These are phyloP conservation scores for Cyberlindnera sargentensis DNA, from an alignment of 805 yeast species.

Conservation along the genomic window DNA sequence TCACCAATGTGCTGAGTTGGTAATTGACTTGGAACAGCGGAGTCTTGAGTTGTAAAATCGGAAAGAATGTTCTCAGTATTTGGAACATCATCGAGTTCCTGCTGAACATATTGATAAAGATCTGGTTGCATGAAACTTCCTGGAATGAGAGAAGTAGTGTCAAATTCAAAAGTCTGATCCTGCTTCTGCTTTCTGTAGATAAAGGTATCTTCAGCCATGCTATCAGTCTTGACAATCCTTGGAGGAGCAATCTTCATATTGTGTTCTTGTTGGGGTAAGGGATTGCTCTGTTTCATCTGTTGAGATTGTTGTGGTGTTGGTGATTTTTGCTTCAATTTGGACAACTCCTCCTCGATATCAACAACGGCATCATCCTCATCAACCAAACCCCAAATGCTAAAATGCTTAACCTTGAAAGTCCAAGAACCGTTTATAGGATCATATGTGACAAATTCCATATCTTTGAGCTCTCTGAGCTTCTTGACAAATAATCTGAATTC, in stretches of 20 bases:
- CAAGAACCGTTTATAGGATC: constrained; percentile 69
- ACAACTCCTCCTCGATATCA: constrained; percentile 37
- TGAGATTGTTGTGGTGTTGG: constrained; percentile 4
- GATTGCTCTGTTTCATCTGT: background rate
- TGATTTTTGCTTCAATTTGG: constrained; percentile 17
- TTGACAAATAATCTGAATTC: constrained; percentile 43
- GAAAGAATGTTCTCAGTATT: constrained; percentile 6
- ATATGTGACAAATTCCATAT: constrained; percentile 75
- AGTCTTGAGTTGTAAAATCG: constrained; percentile 10
- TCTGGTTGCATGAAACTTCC: constrained; percentile 22
- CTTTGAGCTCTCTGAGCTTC: constrained; percentile 46
- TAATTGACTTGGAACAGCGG: constrained; percentile 4
- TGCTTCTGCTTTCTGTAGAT: constrained; percentile 26
- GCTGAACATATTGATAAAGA: constrained; percentile 3
- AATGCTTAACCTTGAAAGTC: constrained; percentile 83
- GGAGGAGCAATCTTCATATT: constrained; percentile 2
- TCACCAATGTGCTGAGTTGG: constrained; percentile 5
- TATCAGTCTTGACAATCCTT: constrained; percentile 8
- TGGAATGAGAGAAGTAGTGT: constrained; percentile 19
- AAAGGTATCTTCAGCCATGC: constrained; percentile 23
- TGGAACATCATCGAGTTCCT: constrained; percentile 6
- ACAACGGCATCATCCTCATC: constrained; percentile 56
- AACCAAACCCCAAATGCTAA: constrained; percentile 88
- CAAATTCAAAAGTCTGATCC: constrained; percentile 16
- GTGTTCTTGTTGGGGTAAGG: background rate